Percentiles rank a stretch among this genome's conserved stretches.
Conservation (phyloP, 208 protist species). For the Trypanosoma platydactyli region DNA sequence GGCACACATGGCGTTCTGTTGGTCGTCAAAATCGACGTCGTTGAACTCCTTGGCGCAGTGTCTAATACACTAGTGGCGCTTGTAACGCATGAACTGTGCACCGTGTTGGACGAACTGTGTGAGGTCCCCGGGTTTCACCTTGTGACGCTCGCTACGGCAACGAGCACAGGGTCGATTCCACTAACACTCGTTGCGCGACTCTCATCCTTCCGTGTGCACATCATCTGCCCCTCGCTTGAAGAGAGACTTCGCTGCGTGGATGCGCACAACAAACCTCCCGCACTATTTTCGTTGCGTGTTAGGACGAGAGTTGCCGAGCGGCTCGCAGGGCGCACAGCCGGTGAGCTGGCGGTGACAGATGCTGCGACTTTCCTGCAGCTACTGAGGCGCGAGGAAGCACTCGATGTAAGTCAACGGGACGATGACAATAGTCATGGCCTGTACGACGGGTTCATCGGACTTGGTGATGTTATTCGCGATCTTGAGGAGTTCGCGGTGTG, state of each 20-base stretch:
- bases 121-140: neutral
- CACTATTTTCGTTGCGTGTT: slow-evolving; percentile 12
- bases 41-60: slow-evolving; percentile 44
- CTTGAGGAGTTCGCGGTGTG: slow-evolving; percentile 80
- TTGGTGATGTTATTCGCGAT: slow-evolving; percentile 42
- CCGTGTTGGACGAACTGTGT: slow-evolving; percentile 42
- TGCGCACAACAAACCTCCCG: slow-evolving; percentile 9
- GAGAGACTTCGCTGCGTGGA: slow-evolving; percentile 34
- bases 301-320: slow-evolving; percentile 16
- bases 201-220: slow-evolving; percentile 18
- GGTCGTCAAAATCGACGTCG: slow-evolving; percentile 39
- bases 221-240: slow-evolving; percentile 28
- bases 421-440: neutral
- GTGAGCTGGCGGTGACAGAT: slow-evolving; percentile 19
- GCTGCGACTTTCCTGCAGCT: neutral
- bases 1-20: slow-evolving; percentile 14
- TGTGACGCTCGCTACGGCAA: slow-evolving; percentile 23
- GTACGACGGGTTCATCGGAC: slow-evolving; percentile 63
- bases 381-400: slow-evolving; percentile 23
- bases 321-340: slow-evolving; percentile 13
- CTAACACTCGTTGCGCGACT: slow-evolving; percentile 31
- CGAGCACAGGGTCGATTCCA: slow-evolving; percentile 17
- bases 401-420: slow-evolving; percentile 8
- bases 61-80: slow-evolving; percentile 37
- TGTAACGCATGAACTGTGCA: slow-evolving; percentile 50